These are phyloP conservation scores for Wallacemonas rigidus DNA, from an alignment of 208 protist genomes.

Conservation along the genomic window DNA sequence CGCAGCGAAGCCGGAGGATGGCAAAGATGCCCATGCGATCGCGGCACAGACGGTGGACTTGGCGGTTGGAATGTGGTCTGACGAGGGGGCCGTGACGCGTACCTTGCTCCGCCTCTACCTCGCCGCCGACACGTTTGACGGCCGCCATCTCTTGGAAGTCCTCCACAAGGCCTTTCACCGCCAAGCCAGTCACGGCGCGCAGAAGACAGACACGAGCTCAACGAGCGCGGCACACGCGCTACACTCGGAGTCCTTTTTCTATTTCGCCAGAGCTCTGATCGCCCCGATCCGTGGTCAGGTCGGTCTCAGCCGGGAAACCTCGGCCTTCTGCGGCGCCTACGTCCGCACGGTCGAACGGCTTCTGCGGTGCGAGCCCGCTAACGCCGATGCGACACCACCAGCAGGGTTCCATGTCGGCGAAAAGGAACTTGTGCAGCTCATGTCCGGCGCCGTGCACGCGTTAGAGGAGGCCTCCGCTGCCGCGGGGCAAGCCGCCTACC, in stretches of 20 bases:
- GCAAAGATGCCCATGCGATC: background rate
- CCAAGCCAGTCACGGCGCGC: background rate
- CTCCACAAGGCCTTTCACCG: constrained; percentile 15
- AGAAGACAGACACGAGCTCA: background rate
- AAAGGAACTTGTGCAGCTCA: constrained; percentile 38
- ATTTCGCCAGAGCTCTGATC: constrained; percentile 51
- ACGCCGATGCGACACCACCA: background rate
- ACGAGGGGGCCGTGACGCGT: constrained; percentile 56
- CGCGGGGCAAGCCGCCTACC: background rate
- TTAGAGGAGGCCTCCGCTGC: constrained; percentile 17
- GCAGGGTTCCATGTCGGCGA: constrained; percentile 12
- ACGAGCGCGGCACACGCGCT: constrained; percentile 19
- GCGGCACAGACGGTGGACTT: constrained; percentile 4
- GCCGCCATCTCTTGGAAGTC: constrained; percentile 29
- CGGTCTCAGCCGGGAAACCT: constrained; percentile 55
- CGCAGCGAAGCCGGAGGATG: too few species aligned
- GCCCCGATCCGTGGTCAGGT: constrained; percentile 47
- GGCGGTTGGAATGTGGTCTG: constrained; percentile 45
- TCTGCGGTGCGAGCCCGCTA: background rate
- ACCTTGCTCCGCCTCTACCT: constrained; percentile 78
- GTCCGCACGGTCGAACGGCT: constrained; percentile 55
- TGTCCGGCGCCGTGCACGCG: constrained; percentile 27
- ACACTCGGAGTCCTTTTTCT: constrained; percentile 40
- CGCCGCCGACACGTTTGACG: constrained; percentile 61
- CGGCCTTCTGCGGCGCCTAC: constrained; percentile 61